These are phyloP conservation scores for Jimgerdemannia flammicorona DNA, from an alignment of 192 early-diverging fungal genomes.

Conservation along the genomic window DNA sequence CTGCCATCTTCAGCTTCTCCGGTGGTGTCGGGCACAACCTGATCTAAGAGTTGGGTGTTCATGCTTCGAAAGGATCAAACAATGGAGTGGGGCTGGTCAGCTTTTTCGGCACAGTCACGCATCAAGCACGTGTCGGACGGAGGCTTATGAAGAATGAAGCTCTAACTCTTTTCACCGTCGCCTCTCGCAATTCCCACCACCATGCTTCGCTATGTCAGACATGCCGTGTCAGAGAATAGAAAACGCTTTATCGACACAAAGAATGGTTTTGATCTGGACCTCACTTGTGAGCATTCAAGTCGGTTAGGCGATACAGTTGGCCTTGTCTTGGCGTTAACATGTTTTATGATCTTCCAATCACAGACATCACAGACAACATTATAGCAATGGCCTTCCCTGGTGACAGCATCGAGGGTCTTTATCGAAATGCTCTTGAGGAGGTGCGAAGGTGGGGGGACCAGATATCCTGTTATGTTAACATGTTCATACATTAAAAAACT, in stretches of 20 bases:
- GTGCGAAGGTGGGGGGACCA: constrained; percentile 42
- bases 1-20: not conserved
- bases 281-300: constrained; percentile 23
- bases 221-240: constrained; percentile 23
- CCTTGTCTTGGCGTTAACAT: not conserved
- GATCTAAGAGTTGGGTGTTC: too few species aligned
- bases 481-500: not conserved
- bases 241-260: constrained; percentile 24
- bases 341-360: not conserved
- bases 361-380: constrained; percentile 46
- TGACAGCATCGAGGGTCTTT: constrained; percentile 46
- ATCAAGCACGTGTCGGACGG: too few species aligned
- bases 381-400: constrained; percentile 60
- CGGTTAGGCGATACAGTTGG: too few species aligned
- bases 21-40: not conserved
- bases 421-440: constrained; percentile 48
- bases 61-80: too few species aligned
- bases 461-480: not conserved
- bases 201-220: constrained; percentile 22
- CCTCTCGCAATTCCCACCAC: too few species aligned
- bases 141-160: not conserved
- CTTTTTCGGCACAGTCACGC: too few species aligned
- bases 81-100: too few species aligned
- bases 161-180: not conserved
- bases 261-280: constrained; percentile 39